These are phyloP conservation scores for Tritrichomonas musculus DNA, from an alignment of 208 protist species.

Conservation along the genomic window DNA sequence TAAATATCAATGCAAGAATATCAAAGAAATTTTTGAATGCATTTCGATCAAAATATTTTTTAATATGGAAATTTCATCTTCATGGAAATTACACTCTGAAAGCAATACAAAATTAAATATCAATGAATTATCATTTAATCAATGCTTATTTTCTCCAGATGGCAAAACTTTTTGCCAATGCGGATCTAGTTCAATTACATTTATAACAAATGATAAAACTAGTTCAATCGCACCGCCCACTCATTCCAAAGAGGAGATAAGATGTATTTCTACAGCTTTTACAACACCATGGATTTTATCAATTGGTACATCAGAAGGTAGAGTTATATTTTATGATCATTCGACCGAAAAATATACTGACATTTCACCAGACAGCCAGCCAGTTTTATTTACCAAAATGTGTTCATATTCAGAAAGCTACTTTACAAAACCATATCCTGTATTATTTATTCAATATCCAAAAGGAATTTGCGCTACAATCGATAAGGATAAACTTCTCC, in stretches of 20 bases:
- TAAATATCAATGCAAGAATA: no score
- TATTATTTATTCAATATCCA: not conserved
- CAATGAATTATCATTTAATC: no score
- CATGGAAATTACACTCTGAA: no score
- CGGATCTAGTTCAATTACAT: not conserved
- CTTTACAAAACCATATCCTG: not conserved
- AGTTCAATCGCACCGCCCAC: not conserved
- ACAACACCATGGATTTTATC: not conserved
- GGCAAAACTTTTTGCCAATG: not conserved
- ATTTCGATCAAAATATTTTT: no score
- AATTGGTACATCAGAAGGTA: not conserved
- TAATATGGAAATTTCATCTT: no score
- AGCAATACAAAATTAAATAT: no score
- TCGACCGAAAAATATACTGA: not conserved
- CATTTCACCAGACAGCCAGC: not conserved
- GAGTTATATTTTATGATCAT: not conserved
- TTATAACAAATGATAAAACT: not conserved
- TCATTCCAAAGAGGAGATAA: not conserved
- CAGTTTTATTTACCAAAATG: not conserved
- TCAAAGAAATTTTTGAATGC: no score
- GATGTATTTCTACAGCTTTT: not conserved
- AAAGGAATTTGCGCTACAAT: not conserved
- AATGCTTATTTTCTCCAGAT: not conserved
- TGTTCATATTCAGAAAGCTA: not conserved
- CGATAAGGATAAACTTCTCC: not conserved